Evolutionary conservation across 805 yeast genomes (phyloP), one percentile per base, ranked within the genome.

Genomic region (Barnettozyma vustinii): DNA sequence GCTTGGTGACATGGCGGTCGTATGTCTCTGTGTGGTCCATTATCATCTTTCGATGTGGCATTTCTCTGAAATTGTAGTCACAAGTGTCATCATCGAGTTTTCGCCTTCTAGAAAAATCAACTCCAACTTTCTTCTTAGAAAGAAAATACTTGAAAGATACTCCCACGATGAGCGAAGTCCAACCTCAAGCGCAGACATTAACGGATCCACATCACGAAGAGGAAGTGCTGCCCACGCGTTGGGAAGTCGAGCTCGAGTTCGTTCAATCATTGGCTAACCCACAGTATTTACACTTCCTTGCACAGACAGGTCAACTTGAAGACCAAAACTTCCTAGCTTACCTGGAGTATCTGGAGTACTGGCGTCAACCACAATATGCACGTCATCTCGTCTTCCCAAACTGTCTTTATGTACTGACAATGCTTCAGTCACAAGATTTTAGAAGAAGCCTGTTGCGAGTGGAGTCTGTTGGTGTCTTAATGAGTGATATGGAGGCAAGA

Each of bases 201-300:
- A 16, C 40, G 13, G 42, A 40, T 30, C 26, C 37, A 30, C 37
- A 18, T 18, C 26, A 32, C 20, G 13, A n/a, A 37, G 27, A 23
- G 18, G 27, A 39, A 15, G 6, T 21, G 10, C 70, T 79, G n/a
- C 90, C 92, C n/a, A 77, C 86, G 5, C 66, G 96, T 49, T 88
- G 92, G 88, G 96, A 87, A 60, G 80, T 87, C 20, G 96, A 87
- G n/a, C 40, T 42, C 8, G 49, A 87, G 78, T 92, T 92, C 67
- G 95, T 92, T 3, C 98, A 92, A 67, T 84, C 96, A 15, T 73
- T 92, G 32, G 88, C 96, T 2, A 94, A 92, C 65, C 81, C 92
- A 41, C 96, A 85, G 64, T 92, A 91, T 62, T 74, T 92, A 48
- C 83, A 88, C 55, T 90, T 81, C 59, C 72, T 92, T 23, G 96